Evolutionary conservation across 2,329 filamentous ascomycete genomes (phyloP).

Genomic region (Alternaria infectoria): DNA sequence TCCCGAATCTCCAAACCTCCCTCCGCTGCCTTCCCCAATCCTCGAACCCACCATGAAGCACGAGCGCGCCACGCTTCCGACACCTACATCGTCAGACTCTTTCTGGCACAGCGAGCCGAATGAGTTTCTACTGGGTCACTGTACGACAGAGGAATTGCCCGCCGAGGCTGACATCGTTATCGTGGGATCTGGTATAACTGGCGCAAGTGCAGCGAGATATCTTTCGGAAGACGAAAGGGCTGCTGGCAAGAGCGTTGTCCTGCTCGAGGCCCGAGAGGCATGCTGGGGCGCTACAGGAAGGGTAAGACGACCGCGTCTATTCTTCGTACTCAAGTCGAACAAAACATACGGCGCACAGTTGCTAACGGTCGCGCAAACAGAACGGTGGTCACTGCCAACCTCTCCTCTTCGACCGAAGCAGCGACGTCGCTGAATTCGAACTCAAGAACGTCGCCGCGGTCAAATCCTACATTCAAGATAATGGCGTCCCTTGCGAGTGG

Average conservation of each 20-base stretch:
- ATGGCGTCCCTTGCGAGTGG: constrained; percentile 75
- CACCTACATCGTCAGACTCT: constrained; percentile 65
- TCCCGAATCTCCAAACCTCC: not conserved
- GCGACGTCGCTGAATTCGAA: constrained; percentile 73
- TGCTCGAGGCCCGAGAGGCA: constrained; percentile 79
- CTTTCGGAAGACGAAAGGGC: constrained; percentile 56
- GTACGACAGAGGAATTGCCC: constrained; percentile 70
- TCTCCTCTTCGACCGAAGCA: constrained; percentile 65
- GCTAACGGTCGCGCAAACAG: constrained; percentile 32
- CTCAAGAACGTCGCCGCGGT: constrained; percentile 70
- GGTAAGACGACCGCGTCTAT: constrained; percentile 54
- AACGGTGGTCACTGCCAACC: constrained; percentile 75
- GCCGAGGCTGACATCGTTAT: constrained; percentile 70
- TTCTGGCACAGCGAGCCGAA: constrained; percentile 79
- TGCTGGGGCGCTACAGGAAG: constrained; percentile 86
- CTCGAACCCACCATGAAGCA: constrained; percentile 36
- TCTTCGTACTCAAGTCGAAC: not conserved
- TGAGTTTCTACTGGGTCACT: constrained; percentile 67
- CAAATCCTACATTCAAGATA: constrained; percentile 60
- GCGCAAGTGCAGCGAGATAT: constrained; percentile 72
- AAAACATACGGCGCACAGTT: not conserved
- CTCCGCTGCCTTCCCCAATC: not conserved
- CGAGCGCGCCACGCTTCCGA: constrained; percentile 59
- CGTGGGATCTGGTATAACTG: constrained; percentile 78
- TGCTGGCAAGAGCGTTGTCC: constrained; percentile 63